phyloP scores from a whole-genome alignment of 331 rosid species.

The Prunus yedoensis region DNA sequence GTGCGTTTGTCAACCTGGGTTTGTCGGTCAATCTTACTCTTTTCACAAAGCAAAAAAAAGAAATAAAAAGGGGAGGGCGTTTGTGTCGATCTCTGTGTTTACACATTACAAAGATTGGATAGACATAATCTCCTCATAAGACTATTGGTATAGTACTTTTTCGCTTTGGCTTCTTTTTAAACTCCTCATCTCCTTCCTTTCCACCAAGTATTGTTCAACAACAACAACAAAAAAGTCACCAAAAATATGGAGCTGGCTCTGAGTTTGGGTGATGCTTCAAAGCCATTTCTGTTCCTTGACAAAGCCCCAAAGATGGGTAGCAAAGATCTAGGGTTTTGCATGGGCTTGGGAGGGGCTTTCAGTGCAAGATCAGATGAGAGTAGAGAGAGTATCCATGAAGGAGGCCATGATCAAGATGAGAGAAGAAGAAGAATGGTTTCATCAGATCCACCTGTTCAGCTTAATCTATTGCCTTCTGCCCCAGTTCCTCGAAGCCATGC shows the following conservation, averaged over 20 bases:
- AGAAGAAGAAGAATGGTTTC: conserved; percentile 25
- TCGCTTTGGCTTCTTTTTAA: conserved; percentile 6
- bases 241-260: conserved; percentile 71
- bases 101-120: neutral
- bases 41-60: neutral
- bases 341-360: conserved; percentile 33
- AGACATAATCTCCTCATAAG: neutral
- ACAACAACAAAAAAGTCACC: neutral
- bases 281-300: conserved; percentile 50
- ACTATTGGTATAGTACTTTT: neutral
- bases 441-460: conserved; percentile 78
- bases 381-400: conserved; percentile 7
- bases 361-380: conserved; percentile 21
- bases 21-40: conserved; percentile 71
- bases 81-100: neutral
- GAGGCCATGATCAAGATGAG: conserved; percentile 16
- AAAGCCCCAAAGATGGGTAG: conserved; percentile 30
- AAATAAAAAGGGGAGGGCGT: neutral
- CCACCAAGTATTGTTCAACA: neutral
- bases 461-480: conserved; percentile 69
- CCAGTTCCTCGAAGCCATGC: conserved; percentile 57
- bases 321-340: conserved; percentile 47
- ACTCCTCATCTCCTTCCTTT: neutral
- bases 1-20: conserved; percentile 71
- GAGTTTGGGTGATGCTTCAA: conserved; percentile 71